These are phyloP conservation scores for Didymella lethalis DNA, from an alignment of 2,329 filamentous ascomycete species.

Conservation along the genomic window DNA sequence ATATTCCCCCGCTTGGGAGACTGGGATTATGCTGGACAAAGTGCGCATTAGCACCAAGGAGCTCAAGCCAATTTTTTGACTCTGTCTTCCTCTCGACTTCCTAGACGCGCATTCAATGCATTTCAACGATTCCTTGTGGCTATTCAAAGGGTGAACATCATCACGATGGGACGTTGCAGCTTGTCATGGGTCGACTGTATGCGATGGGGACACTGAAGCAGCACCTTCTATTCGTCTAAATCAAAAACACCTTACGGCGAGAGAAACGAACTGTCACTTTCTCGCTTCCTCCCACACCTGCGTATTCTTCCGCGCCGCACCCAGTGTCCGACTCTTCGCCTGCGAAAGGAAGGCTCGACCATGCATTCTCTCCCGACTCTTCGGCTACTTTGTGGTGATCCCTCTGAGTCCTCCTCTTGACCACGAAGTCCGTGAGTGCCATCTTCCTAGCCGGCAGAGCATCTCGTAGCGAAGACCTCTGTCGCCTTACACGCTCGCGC, in stretches of 20 bases:
- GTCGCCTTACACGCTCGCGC: background rate
- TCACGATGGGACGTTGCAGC: too few relatives aligned
- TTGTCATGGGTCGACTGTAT: too few relatives aligned
- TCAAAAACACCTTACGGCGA: slow-evolving; percentile 1
- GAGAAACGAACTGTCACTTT: background rate
- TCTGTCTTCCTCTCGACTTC: too few relatives aligned
- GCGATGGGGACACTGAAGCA: too few relatives aligned
- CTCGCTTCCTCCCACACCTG: background rate
- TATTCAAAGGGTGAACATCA: too few relatives aligned
- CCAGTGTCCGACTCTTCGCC: slow-evolving; percentile 1
- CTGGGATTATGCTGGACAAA: too few relatives aligned
- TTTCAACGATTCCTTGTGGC: too few relatives aligned
- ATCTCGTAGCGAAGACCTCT: background rate
- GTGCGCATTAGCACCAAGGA: too few relatives aligned
- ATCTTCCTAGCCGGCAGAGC: slow-evolving; percentile 3
- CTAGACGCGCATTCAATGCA: too few relatives aligned
- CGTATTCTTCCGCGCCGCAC: background rate
- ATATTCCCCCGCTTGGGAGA: too few relatives aligned
- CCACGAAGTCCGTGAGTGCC: slow-evolving; percentile 11
- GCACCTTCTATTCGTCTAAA: slow-evolving; percentile 2
- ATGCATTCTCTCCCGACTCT: background rate
- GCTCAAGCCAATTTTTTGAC: too few relatives aligned
- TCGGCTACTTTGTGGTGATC: background rate
- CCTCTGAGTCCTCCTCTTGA: background rate
- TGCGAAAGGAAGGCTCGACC: background rate